phyloP scores from a whole-genome alignment of 2,329 filamentous ascomycete species.

The Nectriaceae sp. region DNA sequence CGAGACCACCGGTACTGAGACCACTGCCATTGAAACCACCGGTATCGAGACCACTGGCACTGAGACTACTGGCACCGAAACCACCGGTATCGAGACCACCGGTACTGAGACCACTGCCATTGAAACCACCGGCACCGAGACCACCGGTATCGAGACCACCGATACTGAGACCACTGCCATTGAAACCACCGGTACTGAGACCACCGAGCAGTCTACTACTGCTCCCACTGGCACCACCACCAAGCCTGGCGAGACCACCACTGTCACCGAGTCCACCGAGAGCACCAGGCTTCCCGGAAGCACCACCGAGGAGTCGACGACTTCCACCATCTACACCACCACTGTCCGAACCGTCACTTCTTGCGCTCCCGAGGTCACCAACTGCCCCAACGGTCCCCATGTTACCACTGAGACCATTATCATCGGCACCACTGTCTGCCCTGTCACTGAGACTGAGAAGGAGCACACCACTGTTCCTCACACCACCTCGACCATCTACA shows the following conservation, averaged over 20 bases:
- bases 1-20: no score
- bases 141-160: no score
- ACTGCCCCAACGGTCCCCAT: conserved; percentile 30
- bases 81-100: no score
- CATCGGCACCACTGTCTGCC: conserved; percentile 43
- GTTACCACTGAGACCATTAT: conserved; percentile 31
- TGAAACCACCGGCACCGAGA: no score
- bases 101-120: no score
- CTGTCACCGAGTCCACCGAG: conserved; percentile 10
- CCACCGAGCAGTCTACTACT: conserved; percentile 5
- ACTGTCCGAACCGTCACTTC: conserved; percentile 29
- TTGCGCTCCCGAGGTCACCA: conserved; percentile 32
- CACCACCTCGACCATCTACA: conserved; percentile 26
- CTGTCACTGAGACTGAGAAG: conserved; percentile 26
- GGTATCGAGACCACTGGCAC: no score
- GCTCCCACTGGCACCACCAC: conserved; percentile 6
- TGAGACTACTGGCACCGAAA: no score
- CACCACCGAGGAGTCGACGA: conserved; percentile 14
- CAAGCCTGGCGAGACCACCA: conserved; percentile 8
- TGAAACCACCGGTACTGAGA: no score
- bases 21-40: no score
- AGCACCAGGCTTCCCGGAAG: conserved; percentile 13
- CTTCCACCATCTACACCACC: conserved; percentile 35
- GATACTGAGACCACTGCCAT: no score
- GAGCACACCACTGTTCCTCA: conserved; percentile 1